Percentiles rank a stretch among this genome's conserved stretches.
phyloP scores from a whole-genome alignment of 2,329 filamentous ascomycete genomes.

The Penicillium sp. region DNA sequence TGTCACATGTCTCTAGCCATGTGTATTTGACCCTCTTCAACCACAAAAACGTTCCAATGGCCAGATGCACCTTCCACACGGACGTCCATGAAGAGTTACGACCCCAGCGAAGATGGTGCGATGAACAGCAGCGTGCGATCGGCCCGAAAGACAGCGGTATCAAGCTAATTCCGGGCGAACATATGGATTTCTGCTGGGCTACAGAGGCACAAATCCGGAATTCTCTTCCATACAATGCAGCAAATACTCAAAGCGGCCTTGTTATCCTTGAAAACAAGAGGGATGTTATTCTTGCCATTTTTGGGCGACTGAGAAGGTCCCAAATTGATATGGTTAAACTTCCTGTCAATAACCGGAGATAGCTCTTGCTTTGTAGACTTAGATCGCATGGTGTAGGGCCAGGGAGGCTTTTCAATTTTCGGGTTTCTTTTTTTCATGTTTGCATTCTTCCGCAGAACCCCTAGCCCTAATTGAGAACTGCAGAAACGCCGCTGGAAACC shows the following conservation, averaged over 20 bases:
- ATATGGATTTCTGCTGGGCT: constrained; percentile 6
- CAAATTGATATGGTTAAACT: constrained; percentile 2
- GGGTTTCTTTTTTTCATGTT: too few relatives aligned
- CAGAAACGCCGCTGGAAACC: too few relatives aligned
- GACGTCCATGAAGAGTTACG: constrained; percentile 3
- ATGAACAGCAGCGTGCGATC: constrained; percentile 2
- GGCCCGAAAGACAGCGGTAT: constrained; percentile 2
- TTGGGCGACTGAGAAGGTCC: constrained; percentile 1
- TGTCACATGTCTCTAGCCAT: constrained; percentile 1
- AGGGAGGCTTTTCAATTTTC: too few relatives aligned
- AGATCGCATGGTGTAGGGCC: too few relatives aligned
- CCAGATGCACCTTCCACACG: constrained; percentile 3
- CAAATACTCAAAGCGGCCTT: constrained; percentile 4
- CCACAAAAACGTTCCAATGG: constrained; percentile 4
- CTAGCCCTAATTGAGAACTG: too few relatives aligned
- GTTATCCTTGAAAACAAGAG: constrained; percentile 6
- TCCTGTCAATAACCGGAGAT: background rate
- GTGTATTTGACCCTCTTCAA: constrained; percentile 2
- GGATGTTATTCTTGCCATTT: constrained; percentile 4
- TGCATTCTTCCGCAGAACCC: too few relatives aligned
- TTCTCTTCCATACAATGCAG: constrained; percentile 4
- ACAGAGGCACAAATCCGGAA: constrained; percentile 3
- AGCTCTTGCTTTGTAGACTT: too few relatives aligned
- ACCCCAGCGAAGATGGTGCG: constrained; percentile 4
- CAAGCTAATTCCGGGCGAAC: constrained; percentile 1